phyloP scores from a whole-genome alignment of 768 basidiomycete species.

The Podaxis sp. region DNA sequence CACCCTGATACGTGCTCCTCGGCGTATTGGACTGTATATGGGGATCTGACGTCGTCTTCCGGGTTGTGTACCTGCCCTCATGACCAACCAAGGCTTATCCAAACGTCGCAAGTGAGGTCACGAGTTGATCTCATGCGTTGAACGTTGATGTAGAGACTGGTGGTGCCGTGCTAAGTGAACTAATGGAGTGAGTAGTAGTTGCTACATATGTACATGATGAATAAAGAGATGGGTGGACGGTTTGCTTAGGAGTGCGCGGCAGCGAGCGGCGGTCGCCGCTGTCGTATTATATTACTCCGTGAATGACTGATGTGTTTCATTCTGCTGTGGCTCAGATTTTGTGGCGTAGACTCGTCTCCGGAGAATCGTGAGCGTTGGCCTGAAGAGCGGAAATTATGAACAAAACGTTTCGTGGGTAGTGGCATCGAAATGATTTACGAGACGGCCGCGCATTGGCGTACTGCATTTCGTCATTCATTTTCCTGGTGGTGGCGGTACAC shows the following conservation, averaged over 20 bases:
- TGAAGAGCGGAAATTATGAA: conserved; percentile 1
- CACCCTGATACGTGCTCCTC: conserved; percentile 7
- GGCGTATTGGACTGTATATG: background rate
- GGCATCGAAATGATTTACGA: background rate
- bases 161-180: background rate
- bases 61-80: background rate
- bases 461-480: background rate
- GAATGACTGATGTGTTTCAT: background rate
- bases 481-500: background rate
- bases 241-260: background rate
- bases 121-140: conserved; percentile 3
- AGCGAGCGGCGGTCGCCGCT: background rate
- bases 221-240: background rate
- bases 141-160: background rate
- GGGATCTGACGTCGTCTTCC: conserved; percentile 2
- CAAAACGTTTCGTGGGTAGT: background rate
- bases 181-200: background rate
- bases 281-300: too few species aligned
- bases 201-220: background rate
- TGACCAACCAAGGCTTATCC: background rate
- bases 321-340: conserved; percentile 2
- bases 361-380: background rate
- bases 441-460: background rate
- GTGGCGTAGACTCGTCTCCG: conserved; percentile 1
- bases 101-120: background rate